Evolutionary conservation across 257 asterid genomes (phyloP), one percentile per base, ranked within the genome.

Genomic region (Solanum raphanifolium): DNA sequence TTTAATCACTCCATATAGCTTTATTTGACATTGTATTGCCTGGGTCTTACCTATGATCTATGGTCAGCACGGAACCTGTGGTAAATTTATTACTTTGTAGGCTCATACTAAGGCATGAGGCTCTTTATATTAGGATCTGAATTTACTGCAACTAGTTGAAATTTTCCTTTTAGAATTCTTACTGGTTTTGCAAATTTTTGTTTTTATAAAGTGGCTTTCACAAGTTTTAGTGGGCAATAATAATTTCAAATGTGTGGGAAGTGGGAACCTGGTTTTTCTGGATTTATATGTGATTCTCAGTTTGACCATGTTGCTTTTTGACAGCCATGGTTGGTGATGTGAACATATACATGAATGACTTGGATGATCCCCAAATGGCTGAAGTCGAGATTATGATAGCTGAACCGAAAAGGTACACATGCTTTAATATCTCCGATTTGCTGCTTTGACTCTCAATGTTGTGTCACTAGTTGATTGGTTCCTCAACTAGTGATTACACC

Each of bases 291-390:
- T 82, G 85, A 82, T 81, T 48, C 69, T 81, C 9, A 9, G 66
- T 29, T 81, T 46, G 32, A 76, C 21, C 58, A 39, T 76, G 8
- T 87, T 46, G 29, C 43, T 5, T 83, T 72, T 88, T 90, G 87
- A 74, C 96, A 95, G 99, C 98, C 79, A 96, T 96, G 98, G 94
- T 94, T 88, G 99, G 99, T 85, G 98, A 96, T 89, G 98, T 96
- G 82, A 96, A 96, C 89, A 92, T 96, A 91, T 96, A 95, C 86
- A 87, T 96, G 96, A 96, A 95, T 92, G 99, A 94, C 89, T 85
- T 90, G 90, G 98, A 96, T 86, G 98, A 96, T 90, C 87, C 94
- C 81, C 93, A 90, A 58, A 88, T 89, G 86, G 99, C 97, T 12
- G 99, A 96, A 92, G 89, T 95, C 18, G 99, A 96, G 91, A 96